Conservation (phyloP, 2,329 filamentous ascomycete species). For the Claviceps cyperi region DNA sequence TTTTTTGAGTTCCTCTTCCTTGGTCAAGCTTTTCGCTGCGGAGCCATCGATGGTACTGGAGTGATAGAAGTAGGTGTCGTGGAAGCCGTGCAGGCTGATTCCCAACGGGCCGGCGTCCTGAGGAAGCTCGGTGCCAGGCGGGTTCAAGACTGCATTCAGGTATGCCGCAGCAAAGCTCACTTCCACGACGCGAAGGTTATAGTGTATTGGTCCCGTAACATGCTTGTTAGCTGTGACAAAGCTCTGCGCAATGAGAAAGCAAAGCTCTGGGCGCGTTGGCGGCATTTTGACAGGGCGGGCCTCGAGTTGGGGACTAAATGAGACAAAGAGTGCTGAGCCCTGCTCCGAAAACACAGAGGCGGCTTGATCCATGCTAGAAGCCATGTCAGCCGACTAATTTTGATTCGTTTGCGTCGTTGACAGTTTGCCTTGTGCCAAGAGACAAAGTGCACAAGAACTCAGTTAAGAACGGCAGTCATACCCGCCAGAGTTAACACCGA, state of each 20-base stretch:
- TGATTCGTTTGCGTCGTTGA: too few species aligned
- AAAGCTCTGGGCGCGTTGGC: conserved; percentile 64
- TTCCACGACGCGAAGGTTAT: conserved; percentile 93
- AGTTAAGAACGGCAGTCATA: conserved; percentile 25
- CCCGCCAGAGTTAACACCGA: conserved; percentile 94
- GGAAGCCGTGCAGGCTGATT: conserved; percentile 73
- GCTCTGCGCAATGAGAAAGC: conserved; percentile 86
- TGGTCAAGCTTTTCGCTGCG: conserved; percentile 27
- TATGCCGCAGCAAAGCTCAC: conserved; percentile 74
- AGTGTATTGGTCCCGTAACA: conserved; percentile 82
- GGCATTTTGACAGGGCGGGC: conserved; percentile 73
- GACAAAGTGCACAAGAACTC: background rate
- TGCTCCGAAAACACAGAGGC: conserved; percentile 86
- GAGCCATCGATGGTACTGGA: conserved; percentile 24
- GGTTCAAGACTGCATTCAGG: conserved; percentile 44
- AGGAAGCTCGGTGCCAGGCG: conserved; percentile 46
- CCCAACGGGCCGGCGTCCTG: conserved; percentile 71
- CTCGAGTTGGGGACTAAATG: conserved; percentile 66
- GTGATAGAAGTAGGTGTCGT: conserved; percentile 60
- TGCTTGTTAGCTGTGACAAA: conserved; percentile 93
- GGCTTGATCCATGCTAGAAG: conserved; percentile 78
- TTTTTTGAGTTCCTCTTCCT: conserved; percentile 55
- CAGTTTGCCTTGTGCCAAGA: too few species aligned
- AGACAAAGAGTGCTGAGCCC: conserved; percentile 78
- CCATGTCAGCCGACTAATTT: background rate